phyloP scores from a whole-genome alignment of 2,329 filamentous ascomycete genomes.

The Albifimbria verrucaria region DNA sequence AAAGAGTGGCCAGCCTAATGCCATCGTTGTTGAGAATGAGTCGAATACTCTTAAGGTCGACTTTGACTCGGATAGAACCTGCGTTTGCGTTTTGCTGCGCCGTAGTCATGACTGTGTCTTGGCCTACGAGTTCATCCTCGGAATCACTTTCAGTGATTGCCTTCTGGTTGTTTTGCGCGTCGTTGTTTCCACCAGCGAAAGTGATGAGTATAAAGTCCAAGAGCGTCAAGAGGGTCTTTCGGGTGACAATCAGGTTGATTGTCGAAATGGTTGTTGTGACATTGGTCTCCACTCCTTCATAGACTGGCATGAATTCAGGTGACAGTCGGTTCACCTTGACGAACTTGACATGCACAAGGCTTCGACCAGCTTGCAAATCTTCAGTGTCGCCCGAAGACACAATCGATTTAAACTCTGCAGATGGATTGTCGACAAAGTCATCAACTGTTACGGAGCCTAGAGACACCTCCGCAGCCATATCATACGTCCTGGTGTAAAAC shows the following conservation, averaged over 20 bases:
- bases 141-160: constrained; percentile 36
- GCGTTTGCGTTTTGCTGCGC: constrained; percentile 33
- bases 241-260: constrained; percentile 91
- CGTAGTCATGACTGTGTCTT: constrained; percentile 30
- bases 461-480: constrained; percentile 90
- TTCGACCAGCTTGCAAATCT: constrained; percentile 72
- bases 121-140: constrained; percentile 30
- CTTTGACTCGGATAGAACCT: constrained; percentile 88
- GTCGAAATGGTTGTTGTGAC: constrained; percentile 89
- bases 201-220: constrained; percentile 93
- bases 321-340: constrained; percentile 85
- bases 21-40: constrained; percentile 97
- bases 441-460: constrained; percentile 85
- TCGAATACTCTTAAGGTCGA: constrained; percentile 88
- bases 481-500: constrained; percentile 83
- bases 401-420: constrained; percentile 93
- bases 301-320: constrained; percentile 87
- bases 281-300: constrained; percentile 91
- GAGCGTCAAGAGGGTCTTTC: constrained; percentile 86
- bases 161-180: constrained; percentile 32
- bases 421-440: constrained; percentile 87
- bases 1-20: constrained; percentile 87
- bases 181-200: constrained; percentile 65
- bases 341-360: constrained; percentile 86
- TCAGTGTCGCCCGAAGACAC: constrained; percentile 76